Evolutionary conservation across 2,329 filamentous ascomycete genomes (phyloP), one percentile per base, ranked within the genome.

Genomic region (Fusarium aywerte): DNA sequence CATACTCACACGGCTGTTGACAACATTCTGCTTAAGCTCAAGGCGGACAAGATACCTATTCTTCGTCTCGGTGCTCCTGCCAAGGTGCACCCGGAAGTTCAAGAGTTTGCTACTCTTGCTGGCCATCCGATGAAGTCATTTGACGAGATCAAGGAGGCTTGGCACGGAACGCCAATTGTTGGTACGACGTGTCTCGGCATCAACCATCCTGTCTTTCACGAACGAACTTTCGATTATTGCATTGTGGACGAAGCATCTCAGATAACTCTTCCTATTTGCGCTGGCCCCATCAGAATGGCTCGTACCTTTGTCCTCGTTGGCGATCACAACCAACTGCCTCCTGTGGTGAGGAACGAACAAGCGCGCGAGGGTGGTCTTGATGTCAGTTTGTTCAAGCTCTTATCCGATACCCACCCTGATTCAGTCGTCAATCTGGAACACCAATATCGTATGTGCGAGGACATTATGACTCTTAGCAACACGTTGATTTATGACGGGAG

Each of bases 241-340:
- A 98, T 99, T 65, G 95, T 99, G 5, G 96, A 99, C 69, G 96
- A 99, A 79, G 96, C 96, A 1, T 97, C 94, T 3, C 96, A 99
- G 74, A 98, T 99, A 75, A 99, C 96, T 0, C 82, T 99, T 20
- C 96, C 96, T 0, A 95, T 97, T 20, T 98, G 96, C 68, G 83
- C 98, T 0, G 96, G 96, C 0, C 96, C 96, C 0, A 96, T 99
- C 70, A 89, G 96, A 12, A 92, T 97, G 87, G 93, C 96, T 7
- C 88, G 88, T 49, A 97, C 91, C 0, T 99, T 99, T 78, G 92
- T 99, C 18, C 86, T 99, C 0, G 96, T 99, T 0, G 96, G 96
- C 15, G 96, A 99, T 76, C 96, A 99, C 77, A 96, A 97, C 75
- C 96, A 99, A 76, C 85, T 99, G 4, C 96, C 96, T 1, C 96